Base-by-base conservation (phyloP, 2,329 filamentous ascomycete genomes). In the Myrmaecium sp. region DNA sequence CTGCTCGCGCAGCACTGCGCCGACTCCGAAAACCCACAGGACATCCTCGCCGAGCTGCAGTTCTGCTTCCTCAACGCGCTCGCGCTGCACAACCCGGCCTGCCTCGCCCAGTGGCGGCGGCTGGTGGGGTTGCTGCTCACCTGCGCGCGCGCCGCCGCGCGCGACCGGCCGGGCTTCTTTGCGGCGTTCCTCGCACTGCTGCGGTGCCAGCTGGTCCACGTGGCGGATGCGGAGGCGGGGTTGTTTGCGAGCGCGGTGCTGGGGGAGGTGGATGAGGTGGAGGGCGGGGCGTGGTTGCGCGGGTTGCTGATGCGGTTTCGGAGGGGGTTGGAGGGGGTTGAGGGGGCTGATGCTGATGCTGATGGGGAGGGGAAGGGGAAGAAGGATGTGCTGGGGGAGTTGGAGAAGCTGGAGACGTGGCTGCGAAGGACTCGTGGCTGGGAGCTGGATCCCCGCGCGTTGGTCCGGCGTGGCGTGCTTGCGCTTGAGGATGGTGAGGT, bases 21-120 rank as follows among this genome's bases (percentile, higher is more conserved):
- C 10, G 34, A 41, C 22, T 27, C 36, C 15, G 38, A 40, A 17
- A 35, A 27, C 12, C 39, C 31, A 23, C 48, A 52, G 30, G 43
- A 47, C 26, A 44, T 55, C 8, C 42, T 74, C 9, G 70, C 67
- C 10, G 70, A 74, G 38, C 39, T 74, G 29, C 67, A 74, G 36
- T 69, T 74, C 38, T 59, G 58, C 17, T 74, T 74, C 37, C 45
- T 74, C 6, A 72, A 69, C 63, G 56, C 69, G 2, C 40, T 74
- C 31, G 71, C 67, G 4, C 51, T 74, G 34, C 70, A 70, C 52
- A 75, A 74, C 41, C 72, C 66, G 41, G 72, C 68, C 2, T 74
- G 69, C 38, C 49, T 74, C 3, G 67, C 74, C 42, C 69, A 74
- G 41, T 75, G 70, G 70, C 72, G 69, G 40, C 51, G 70, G 19